phyloP scores from a whole-genome alignment of 768 basidiomycete species.

The Psilocybe subaeruginosa region DNA sequence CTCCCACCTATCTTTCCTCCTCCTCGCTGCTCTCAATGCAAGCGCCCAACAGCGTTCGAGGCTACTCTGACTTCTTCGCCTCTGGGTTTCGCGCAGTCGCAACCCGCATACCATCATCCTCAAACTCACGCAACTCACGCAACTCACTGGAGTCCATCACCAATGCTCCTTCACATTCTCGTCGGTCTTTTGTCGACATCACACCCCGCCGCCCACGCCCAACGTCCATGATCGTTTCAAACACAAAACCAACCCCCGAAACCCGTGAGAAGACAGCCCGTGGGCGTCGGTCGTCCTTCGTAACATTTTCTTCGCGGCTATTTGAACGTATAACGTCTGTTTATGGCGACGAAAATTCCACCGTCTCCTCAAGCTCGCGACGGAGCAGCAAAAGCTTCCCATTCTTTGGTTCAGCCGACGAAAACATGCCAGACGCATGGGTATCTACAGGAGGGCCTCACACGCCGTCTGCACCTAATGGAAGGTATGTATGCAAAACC shows the following conservation, averaged over 20 bases:
- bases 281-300: slow-evolving; percentile 35
- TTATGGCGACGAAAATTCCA: slow-evolving; percentile 24
- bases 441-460: slow-evolving; percentile 35
- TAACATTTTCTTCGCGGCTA: slow-evolving; percentile 36
- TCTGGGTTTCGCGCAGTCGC: slow-evolving; percentile 47
- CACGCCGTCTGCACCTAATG: slow-evolving; percentile 27
- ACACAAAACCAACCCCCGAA: slow-evolving; percentile 13
- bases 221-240: slow-evolving; percentile 31
- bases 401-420: slow-evolving; percentile 13
- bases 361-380: slow-evolving; percentile 17
- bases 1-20: slow-evolving; percentile 1
- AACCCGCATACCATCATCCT: slow-evolving; percentile 14
- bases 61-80: slow-evolving; percentile 52
- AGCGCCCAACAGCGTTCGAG: slow-evolving; percentile 21
- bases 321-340: slow-evolving; percentile 32
- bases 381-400: slow-evolving; percentile 19
- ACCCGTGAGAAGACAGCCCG: slow-evolving; percentile 11
- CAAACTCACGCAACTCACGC: slow-evolving; percentile 4
- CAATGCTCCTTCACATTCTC: slow-evolving; percentile 5
- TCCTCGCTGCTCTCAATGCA: slow-evolving; percentile 7
- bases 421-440: slow-evolving; percentile 32
- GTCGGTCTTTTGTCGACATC: slow-evolving; percentile 14
- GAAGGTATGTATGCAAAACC: slow-evolving; percentile 20
- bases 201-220: slow-evolving; percentile 28
- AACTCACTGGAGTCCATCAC: slow-evolving; percentile 8